phyloP scores from a whole-genome alignment of 495 filamentous ascomycete species.

The Endocarpon pusillum region DNA sequence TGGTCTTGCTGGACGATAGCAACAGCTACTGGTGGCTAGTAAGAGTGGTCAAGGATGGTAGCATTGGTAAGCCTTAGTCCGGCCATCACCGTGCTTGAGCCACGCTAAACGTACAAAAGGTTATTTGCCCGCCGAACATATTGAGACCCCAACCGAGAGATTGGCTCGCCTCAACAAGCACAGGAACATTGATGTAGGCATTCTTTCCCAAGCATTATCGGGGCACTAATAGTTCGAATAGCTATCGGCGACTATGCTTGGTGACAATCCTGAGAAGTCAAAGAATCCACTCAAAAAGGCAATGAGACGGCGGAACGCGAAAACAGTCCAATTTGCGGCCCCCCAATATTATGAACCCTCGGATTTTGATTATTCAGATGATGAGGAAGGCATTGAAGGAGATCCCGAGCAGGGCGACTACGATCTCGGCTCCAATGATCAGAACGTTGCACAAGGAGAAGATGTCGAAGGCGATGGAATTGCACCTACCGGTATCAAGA shows the following conservation, averaged over 20 bases:
- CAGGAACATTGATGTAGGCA: conserved; percentile 83
- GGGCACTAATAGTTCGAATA: conserved; percentile 19
- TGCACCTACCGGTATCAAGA: conserved; percentile 28
- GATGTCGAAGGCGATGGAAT: conserved; percentile 27
- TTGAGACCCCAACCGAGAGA: conserved; percentile 93
- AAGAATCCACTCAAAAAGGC: conserved; percentile 82
- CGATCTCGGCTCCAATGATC: conserved; percentile 22
- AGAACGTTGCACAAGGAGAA: conserved; percentile 15
- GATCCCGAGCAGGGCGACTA: conserved; percentile 26
- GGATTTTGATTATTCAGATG: conserved; percentile 73
- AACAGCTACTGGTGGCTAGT: conserved; percentile 99
- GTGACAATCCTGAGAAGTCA: conserved; percentile 74
- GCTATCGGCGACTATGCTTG: conserved; percentile 87
- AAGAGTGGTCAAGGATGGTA: conserved; percentile 87
- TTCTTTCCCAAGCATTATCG: not conserved
- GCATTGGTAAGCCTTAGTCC: conserved; percentile 53
- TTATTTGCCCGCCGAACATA: conserved; percentile 93
- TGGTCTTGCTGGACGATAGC: conserved; percentile 98
- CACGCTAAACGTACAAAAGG: conserved; percentile 33
- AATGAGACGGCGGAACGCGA: conserved; percentile 71
- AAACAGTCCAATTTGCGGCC: conserved; percentile 73
- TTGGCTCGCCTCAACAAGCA: conserved; percentile 93
- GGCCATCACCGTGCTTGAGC: not conserved
- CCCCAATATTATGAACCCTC: conserved; percentile 85
- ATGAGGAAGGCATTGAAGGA: conserved; percentile 54